phyloP scores from a whole-genome alignment of 345 rosid species.

The Brassica juncea region DNA sequence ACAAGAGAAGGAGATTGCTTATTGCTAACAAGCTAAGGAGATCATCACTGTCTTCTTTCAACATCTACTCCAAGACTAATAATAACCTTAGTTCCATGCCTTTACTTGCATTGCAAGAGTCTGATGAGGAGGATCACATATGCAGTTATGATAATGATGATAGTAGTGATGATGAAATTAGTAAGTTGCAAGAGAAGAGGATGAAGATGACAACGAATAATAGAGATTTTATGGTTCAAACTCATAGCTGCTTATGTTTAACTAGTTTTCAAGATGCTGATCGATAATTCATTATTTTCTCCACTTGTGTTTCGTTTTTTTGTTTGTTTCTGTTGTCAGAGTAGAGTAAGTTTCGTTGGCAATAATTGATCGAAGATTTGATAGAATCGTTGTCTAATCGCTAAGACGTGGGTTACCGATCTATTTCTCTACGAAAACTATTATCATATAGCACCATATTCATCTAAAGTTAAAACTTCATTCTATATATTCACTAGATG shows the following conservation, averaged over 20 bases:
- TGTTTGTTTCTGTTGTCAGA: background rate
- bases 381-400: background rate
- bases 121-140: constrained; percentile 31
- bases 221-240: constrained; percentile 22
- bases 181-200: constrained; percentile 29
- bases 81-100: constrained; percentile 78
- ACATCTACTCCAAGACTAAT: constrained; percentile 52
- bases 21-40: constrained; percentile 54
- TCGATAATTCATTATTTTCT: background rate
- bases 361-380: background rate
- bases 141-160: background rate
- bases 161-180: constrained; percentile 26
- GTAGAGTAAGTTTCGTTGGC: background rate
- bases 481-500: too few species aligned
- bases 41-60: constrained; percentile 33
- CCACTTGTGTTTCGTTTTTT: background rate
- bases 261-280: constrained; percentile 28
- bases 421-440: too few species aligned
- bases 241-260: constrained; percentile 31
- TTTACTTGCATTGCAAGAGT: constrained; percentile 55
- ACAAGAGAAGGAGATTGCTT: constrained; percentile 67
- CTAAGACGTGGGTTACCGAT: too few species aligned
- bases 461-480: too few species aligned
- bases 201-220: constrained; percentile 23
- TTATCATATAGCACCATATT: too few species aligned